These are phyloP conservation scores for Biancaea sappan DNA, from an alignment of 306 rosid species.

Conservation along the genomic window DNA sequence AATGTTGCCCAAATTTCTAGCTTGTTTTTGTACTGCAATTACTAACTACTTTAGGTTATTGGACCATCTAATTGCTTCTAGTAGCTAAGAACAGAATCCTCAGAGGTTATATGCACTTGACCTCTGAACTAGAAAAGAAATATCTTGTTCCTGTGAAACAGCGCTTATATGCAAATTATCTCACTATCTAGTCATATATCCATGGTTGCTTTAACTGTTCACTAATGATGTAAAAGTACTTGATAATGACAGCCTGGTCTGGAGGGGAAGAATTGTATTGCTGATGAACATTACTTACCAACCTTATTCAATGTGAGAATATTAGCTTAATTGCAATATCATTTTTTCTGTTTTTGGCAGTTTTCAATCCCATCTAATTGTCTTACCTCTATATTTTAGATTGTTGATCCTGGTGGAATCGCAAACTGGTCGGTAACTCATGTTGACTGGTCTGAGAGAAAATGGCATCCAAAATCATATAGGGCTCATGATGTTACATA, in stretches of 20 bases:
- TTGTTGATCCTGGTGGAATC: slow-evolving; percentile 85
- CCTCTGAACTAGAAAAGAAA: slow-evolving; percentile 5
- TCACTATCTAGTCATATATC: background rate
- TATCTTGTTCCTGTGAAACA: background rate
- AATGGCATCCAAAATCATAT: slow-evolving; percentile 94
- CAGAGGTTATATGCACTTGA: slow-evolving; percentile 10
- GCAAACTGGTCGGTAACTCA: slow-evolving; percentile 96
- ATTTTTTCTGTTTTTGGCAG: background rate
- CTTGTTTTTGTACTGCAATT: background rate
- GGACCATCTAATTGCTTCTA: too few relatives aligned
- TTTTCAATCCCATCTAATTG: slow-evolving; percentile 27
- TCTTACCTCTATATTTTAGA: slow-evolving; percentile 39
- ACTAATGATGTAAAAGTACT: slow-evolving; percentile 33
- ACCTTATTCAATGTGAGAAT: slow-evolving; percentile 81
- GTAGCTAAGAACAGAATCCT: too few relatives aligned
- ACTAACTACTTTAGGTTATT: too few relatives aligned
- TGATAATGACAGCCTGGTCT: slow-evolving; percentile 75
- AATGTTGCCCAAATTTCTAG: background rate
- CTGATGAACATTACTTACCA: slow-evolving; percentile 96
- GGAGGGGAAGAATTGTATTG: slow-evolving; percentile 92
- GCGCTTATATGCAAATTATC: background rate
- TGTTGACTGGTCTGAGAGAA: slow-evolving; percentile 97
- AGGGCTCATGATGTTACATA: slow-evolving; percentile 57
- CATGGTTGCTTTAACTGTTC: background rate
- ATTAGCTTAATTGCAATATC: background rate